These are phyloP conservation scores for Fusarium siculi DNA, from an alignment of 2,329 filamentous ascomycete species.

Conservation along the genomic window DNA sequence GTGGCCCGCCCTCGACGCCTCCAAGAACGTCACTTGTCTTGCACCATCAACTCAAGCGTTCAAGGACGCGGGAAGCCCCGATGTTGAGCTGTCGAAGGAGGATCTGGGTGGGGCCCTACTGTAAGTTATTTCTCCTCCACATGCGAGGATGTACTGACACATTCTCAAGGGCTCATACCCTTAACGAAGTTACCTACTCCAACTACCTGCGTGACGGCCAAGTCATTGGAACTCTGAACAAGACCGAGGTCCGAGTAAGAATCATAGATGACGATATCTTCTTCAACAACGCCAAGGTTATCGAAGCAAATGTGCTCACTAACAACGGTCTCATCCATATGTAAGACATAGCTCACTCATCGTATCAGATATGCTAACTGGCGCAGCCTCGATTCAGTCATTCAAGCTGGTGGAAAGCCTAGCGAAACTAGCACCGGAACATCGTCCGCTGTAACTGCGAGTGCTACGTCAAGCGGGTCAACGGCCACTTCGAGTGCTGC, in stretches of 20 bases:
- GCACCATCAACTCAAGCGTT: constrained; percentile 33
- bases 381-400: background rate
- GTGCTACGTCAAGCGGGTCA: background rate
- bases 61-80: constrained; percentile 26
- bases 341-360: background rate
- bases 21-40: constrained; percentile 37
- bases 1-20: constrained; percentile 27
- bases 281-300: constrained; percentile 41
- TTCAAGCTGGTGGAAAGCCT: background rate
- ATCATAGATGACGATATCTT: constrained; percentile 30
- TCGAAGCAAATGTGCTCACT: constrained; percentile 34
- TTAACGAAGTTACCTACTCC: constrained; percentile 35
- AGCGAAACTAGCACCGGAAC: background rate
- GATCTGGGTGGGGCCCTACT: constrained; percentile 18
- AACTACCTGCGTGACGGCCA: constrained; percentile 27
- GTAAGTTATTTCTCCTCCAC: background rate
- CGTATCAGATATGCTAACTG: background rate
- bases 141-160: background rate
- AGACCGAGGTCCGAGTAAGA: constrained; percentile 21
- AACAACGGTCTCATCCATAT: constrained; percentile 40
- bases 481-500: background rate
- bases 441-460: background rate
- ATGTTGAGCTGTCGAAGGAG: constrained; percentile 5
- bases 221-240: constrained; percentile 28
- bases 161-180: constrained; percentile 18